Evolutionary conservation across 2,329 filamentous ascomycete species (phyloP), one percentile per base, ranked within the genome.

Genomic region (Aspergillus tanneri): DNA sequence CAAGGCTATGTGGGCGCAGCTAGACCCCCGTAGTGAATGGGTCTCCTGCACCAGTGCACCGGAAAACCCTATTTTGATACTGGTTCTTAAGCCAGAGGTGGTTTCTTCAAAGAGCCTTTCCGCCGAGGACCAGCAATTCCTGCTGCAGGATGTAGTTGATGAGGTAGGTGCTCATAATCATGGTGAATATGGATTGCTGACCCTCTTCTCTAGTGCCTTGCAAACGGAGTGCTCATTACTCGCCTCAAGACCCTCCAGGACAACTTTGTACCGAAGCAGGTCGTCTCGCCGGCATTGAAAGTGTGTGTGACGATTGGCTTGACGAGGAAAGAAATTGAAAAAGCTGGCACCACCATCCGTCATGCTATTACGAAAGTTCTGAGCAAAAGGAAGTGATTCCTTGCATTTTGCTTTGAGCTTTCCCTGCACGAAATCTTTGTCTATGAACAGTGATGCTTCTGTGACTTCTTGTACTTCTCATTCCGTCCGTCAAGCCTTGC

Each of bases 341-440:
- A 95, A 76, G 90, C 93, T 0, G 93, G 91, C 11, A 84, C 86
- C 6, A 85, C 82, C 8, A 91, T 99, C 58, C 80, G 92, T 51
- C 91, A 96, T 72, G 92, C 93, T 11, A 88, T 97, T 57, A 95
- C 91, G 43, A 96, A 96, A 74, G 84, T 97, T 52, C 84, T 99
- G 79, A 80, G 77, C 59, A 73, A 73, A 61, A 73, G 72, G 64
- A 78, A 71, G 57, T 76, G 60, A 71, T 54, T 49, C 43, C 47
- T 54, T 25, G 43, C 25, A 25, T 19, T 49, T 14, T 19, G 35
- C 35, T 50, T 41, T 36, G 27, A 19, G 21, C 45, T 39, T 24
- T 49, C 34, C 37, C 44, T 50, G 18, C 48, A 44, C 42, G 47
- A 48, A 34, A 12, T 16, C 22, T 48, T 36, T 37, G 40, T 35